Conservation (phyloP, 2,329 filamentous ascomycete genomes). For the Incumbomyces delicatus region DNA sequence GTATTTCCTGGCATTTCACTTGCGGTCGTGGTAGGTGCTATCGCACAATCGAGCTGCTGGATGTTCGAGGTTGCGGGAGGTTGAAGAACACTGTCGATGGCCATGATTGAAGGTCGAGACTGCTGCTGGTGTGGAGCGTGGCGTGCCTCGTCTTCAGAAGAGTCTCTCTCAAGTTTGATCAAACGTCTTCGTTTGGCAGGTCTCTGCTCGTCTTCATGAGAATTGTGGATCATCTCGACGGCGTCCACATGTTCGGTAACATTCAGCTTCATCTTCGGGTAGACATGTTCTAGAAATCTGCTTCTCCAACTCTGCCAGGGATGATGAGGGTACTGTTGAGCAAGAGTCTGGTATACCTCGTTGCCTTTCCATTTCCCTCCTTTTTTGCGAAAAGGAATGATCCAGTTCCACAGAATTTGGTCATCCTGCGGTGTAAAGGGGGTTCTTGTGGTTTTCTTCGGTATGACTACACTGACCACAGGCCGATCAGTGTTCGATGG, state of each 20-base stretch:
- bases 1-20: neutral
- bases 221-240: neutral
- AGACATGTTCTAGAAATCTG: constrained; percentile 34
- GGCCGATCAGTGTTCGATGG: constrained; percentile 31
- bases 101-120: too few relatives aligned
- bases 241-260: constrained; percentile 5
- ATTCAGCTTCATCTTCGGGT: constrained; percentile 9
- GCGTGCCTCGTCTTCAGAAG: too few relatives aligned
- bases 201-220: neutral
- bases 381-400: constrained; percentile 27
- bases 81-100: too few relatives aligned
- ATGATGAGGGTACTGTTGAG: constrained; percentile 30
- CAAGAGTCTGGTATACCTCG: constrained; percentile 37
- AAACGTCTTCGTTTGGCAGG: constrained; percentile 1
- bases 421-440: constrained; percentile 37
- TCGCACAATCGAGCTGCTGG: neutral
- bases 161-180: neutral
- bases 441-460: constrained; percentile 25
- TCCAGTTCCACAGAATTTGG: constrained; percentile 34
- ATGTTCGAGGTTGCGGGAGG: too few relatives aligned
- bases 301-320: constrained; percentile 41
- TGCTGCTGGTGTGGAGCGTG: too few relatives aligned
- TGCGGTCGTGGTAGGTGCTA: neutral
- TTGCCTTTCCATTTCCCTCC: constrained; percentile 30
- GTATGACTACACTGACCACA: constrained; percentile 32